phyloP scores from a whole-genome alignment of 805 yeast species.

The Candida koratica region DNA sequence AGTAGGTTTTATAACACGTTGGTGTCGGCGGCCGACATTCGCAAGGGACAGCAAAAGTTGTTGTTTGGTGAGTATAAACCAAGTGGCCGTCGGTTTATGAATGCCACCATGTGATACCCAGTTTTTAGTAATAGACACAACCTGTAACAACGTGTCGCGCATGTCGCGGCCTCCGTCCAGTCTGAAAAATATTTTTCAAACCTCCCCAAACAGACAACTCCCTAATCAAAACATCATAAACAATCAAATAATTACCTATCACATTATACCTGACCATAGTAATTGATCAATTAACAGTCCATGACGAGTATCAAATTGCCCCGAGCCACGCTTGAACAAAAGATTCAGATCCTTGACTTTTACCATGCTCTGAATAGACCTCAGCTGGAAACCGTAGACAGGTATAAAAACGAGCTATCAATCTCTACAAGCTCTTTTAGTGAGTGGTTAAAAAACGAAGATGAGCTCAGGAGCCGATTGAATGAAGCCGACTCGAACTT shows the following conservation, averaged over 20 bases:
- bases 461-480: conserved; percentile 44
- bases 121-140: no score
- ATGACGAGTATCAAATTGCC: conserved; percentile 25
- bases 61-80: no score
- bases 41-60: conserved; percentile 13
- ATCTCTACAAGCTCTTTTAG: conserved; percentile 58
- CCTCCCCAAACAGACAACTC: conserved; percentile 8
- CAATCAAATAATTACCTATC: no score
- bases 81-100: no score
- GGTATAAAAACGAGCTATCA: conserved; percentile 46
- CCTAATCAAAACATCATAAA: conserved; percentile 5
- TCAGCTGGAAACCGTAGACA: conserved; percentile 56
- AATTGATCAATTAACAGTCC: conserved; percentile 4
- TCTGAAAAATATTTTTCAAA: conserved; percentile 4
- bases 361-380: conserved; percentile 47
- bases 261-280: no score
- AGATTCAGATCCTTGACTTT: conserved; percentile 51
- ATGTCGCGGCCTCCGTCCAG: neutral
- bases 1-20: conserved; percentile 60
- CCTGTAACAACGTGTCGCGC: neutral
- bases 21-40: conserved; percentile 26
- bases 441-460: conserved; percentile 59
- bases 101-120: no score
- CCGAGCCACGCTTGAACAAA: conserved; percentile 57
- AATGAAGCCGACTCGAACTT: conserved; percentile 31